Percentiles rank a stretch among this genome's conserved stretches.
Evolutionary conservation across 257 asterid genomes (phyloP).

Genomic region (Fraxinus pennsylvanica): DNA sequence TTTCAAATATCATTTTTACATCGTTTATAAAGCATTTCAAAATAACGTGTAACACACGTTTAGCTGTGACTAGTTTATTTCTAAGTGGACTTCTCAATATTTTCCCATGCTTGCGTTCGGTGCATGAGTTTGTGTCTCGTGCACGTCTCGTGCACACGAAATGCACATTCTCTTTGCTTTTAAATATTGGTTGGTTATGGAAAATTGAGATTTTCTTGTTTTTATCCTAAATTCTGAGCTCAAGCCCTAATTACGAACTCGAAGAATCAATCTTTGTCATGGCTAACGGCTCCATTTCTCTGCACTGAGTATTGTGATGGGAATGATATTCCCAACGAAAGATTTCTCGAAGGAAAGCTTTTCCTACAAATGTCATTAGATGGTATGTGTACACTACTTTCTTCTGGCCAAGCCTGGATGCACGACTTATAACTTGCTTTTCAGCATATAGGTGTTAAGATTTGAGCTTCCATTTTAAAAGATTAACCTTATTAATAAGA

Average conservation of each 20-base stretch:
- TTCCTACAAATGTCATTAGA: conserved; percentile 33
- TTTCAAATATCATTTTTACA: no score
- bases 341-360: neutral
- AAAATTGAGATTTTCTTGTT: neutral
- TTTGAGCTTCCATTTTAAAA: no score
- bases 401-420: conserved; percentile 49
- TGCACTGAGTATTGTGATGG: neutral
- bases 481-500: no score
- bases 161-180: no score
- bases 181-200: neutral
- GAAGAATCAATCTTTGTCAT: neutral
- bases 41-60: no score
- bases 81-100: no score
- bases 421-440: conserved; percentile 46
- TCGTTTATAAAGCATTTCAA: no score
- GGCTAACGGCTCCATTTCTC: neutral
- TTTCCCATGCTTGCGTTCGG: no score
- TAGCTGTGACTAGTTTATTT: no score
- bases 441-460: conserved; percentile 25
- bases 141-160: no score
- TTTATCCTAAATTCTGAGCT: neutral
- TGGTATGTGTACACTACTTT: conserved; percentile 48
- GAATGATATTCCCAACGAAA: neutral
- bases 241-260: neutral
- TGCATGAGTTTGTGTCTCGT: no score